These are phyloP conservation scores for Sechiopsis laciniata DNA, from an alignment of 306 rosid genomes.

Conservation along the genomic window DNA sequence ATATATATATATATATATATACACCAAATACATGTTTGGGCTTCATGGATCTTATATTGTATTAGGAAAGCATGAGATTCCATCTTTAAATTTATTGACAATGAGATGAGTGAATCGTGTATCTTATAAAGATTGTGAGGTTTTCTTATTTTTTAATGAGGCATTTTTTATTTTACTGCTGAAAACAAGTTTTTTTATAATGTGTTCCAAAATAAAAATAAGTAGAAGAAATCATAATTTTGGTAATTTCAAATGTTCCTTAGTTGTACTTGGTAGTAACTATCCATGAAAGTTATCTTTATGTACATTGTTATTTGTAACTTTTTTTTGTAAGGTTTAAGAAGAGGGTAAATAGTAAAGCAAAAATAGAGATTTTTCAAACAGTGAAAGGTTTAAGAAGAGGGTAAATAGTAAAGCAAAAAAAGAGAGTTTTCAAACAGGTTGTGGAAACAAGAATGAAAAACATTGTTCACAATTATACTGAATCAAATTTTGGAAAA, in stretches of 20 bases:
- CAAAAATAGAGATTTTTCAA: not conserved
- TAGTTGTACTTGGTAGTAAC: slow-evolving; percentile 1
- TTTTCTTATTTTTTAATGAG: no score
- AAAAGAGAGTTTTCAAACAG: not conserved
- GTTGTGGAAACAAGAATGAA: not conserved
- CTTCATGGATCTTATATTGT: no score
- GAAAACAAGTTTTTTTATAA: not conserved
- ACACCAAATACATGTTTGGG: no score
- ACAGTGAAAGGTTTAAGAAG: not conserved
- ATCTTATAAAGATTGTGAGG: no score
- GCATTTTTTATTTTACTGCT: no score
- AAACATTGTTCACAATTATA: not conserved
- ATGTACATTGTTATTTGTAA: not conserved
- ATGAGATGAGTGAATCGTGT: no score
- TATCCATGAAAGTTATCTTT: not conserved
- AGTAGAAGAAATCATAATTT: not conserved
- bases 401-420: not conserved
- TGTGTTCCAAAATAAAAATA: not conserved
- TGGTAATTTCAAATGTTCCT: not conserved
- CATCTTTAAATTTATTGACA: no score
- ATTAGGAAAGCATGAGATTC: no score
- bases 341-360: not conserved
- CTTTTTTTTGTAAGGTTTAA: not conserved
- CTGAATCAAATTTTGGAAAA: slow-evolving; percentile 14
- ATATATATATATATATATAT: no score